Conservation (phyloP, 495 filamentous ascomycete species). For the Friedmanniomyces simplex region DNA sequence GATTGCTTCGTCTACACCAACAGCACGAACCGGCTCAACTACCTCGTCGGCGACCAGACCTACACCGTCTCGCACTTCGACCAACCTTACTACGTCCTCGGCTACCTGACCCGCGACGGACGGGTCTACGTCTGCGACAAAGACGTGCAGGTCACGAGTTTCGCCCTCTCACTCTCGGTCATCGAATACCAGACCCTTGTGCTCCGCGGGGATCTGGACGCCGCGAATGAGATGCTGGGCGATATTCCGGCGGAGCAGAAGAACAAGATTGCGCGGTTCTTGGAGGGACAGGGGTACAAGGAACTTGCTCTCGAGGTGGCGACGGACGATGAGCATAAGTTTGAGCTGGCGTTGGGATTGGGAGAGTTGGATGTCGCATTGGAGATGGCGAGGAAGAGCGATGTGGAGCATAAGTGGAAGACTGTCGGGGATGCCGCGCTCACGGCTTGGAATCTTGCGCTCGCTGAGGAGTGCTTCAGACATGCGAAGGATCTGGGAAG, state of each 20-base stretch:
- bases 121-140: slow-evolving; percentile 91
- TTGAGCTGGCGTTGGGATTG: slow-evolving; percentile 79
- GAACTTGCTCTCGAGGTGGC: slow-evolving; percentile 93
- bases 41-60: slow-evolving; percentile 93
- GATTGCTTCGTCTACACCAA: slow-evolving; percentile 99
- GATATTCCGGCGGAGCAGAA: slow-evolving; percentile 81
- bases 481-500: slow-evolving; percentile 88
- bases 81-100: slow-evolving; percentile 84
- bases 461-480: slow-evolving; percentile 87
- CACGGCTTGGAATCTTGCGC: slow-evolving; percentile 68
- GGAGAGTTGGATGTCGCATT: slow-evolving; percentile 76
- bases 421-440: slow-evolving; percentile 87
- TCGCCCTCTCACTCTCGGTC: slow-evolving; percentile 79
- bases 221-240: slow-evolving; percentile 71
- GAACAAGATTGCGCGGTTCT: slow-evolving; percentile 95
- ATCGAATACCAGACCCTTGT: slow-evolving; percentile 97
- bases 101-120: slow-evolving; percentile 88
- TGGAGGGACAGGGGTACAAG: slow-evolving; percentile 95
- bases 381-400: slow-evolving; percentile 68
- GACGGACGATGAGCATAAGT: slow-evolving; percentile 91
- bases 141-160: slow-evolving; percentile 84
- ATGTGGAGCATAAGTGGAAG: slow-evolving; percentile 97
- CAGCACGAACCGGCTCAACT: slow-evolving; percentile 92
- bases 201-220: slow-evolving; percentile 87
- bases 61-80: slow-evolving; percentile 99